These are phyloP conservation scores for Xanthoparmelia taractica DNA, from an alignment of 495 filamentous ascomycete species.

Conservation along the genomic window DNA sequence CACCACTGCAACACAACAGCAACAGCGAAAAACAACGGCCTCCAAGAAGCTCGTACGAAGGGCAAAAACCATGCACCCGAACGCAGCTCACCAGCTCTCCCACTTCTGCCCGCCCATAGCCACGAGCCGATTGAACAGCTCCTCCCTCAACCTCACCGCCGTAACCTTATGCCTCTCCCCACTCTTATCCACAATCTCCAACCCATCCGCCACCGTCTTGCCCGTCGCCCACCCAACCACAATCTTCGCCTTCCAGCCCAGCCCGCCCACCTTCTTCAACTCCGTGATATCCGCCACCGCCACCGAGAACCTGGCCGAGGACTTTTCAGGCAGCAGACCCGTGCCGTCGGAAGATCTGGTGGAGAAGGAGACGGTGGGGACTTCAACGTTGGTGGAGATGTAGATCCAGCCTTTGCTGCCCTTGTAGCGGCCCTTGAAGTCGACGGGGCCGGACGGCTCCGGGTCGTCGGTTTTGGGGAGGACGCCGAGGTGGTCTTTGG, in stretches of 20 bases:
- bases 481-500: conserved; percentile 64
- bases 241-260: conserved; percentile 84
- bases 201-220: conserved; percentile 68
- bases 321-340: conserved; percentile 25
- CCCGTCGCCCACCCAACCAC: conserved; percentile 76
- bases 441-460: conserved; percentile 54
- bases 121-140: conserved; percentile 78
- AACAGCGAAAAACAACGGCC: neutral
- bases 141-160: conserved; percentile 65
- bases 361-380: conserved; percentile 53
- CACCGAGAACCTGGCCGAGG: conserved; percentile 35
- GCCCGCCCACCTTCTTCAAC: conserved; percentile 72
- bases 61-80: neutral
- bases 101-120: conserved; percentile 82
- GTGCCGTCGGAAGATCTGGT: conserved; percentile 39
- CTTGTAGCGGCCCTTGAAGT: conserved; percentile 64
- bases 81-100: conserved; percentile 59
- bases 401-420: conserved; percentile 67
- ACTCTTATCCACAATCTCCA: conserved; percentile 55
- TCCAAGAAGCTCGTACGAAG: neutral
- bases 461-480: conserved; percentile 44
- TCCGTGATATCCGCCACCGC: conserved; percentile 55
- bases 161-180: conserved; percentile 56
- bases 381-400: conserved; percentile 53
- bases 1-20: neutral